A percentile compares a stretch with the other conserved stretches of the same genome.
phyloP scores from a whole-genome alignment of 352 stramenopile species.

The Pythium scleroteichum region DNA sequence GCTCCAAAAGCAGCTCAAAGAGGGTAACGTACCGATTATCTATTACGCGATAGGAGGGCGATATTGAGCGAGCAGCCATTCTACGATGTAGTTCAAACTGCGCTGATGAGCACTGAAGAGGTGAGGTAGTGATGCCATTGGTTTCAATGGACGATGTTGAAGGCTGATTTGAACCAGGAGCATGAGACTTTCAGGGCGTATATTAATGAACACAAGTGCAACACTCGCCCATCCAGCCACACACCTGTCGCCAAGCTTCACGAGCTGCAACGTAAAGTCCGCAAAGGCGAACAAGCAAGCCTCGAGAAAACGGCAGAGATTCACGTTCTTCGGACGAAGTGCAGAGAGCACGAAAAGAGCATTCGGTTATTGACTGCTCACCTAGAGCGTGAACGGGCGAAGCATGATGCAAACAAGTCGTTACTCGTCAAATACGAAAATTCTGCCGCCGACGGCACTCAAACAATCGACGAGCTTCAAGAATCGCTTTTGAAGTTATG shows the following conservation, averaged over 20 bases:
- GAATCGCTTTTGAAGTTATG: slow-evolving; percentile 38
- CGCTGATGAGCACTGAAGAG: slow-evolving; percentile 14
- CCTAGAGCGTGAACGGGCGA: background rate
- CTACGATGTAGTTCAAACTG: slow-evolving; percentile 10
- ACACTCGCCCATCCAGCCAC: no score
- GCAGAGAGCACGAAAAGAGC: slow-evolving; percentile 15
- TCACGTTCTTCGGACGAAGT: slow-evolving; percentile 20
- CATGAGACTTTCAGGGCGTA: slow-evolving; percentile 4
- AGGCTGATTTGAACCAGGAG: no score
- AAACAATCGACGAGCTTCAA: slow-evolving; percentile 44
- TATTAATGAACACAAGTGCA: slow-evolving; percentile 8
- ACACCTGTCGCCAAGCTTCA: no score
- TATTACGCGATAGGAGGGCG: no score
- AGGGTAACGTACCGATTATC: no score
- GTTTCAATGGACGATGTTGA: background rate
- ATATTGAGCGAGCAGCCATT: no score
- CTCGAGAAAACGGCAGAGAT: slow-evolving; percentile 1
- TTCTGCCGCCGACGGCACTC: slow-evolving; percentile 35
- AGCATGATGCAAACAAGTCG: slow-evolving; percentile 2
- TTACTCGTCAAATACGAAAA: slow-evolving; percentile 40
- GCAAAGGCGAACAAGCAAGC: background rate
- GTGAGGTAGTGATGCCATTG: background rate
- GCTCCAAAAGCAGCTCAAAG: slow-evolving; percentile 22
- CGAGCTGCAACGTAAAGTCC: background rate
- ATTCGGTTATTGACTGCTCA: slow-evolving; percentile 13